Conservation (phyloP, 164 flowering plant species). For the Buxus sempervirens region DNA sequence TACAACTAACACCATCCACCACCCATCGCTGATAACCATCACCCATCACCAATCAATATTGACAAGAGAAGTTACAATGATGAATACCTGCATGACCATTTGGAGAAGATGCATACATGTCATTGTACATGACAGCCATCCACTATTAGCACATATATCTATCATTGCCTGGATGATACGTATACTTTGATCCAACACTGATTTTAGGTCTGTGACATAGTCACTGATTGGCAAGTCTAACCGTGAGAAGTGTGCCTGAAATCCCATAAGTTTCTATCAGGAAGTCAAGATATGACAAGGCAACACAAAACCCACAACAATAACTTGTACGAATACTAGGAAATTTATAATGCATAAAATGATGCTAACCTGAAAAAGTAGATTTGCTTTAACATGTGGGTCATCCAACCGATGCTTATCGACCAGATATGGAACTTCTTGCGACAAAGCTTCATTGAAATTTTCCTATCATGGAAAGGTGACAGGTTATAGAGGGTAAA, state of each 20-base stretch:
- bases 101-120: slow-evolving; percentile 96
- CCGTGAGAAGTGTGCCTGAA: slow-evolving; percentile 94
- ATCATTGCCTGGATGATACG: slow-evolving; percentile 98
- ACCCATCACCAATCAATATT: too few relatives aligned
- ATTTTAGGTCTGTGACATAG: slow-evolving; percentile 90
- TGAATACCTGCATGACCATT: slow-evolving; percentile 95
- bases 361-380: slow-evolving; percentile 77
- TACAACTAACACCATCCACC: too few relatives aligned
- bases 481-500: neutral
- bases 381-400: slow-evolving; percentile 95
- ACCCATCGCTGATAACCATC: too few relatives aligned
- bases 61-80: neutral
- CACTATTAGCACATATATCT: slow-evolving; percentile 96
- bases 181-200: slow-evolving; percentile 97
- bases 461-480: slow-evolving; percentile 54
- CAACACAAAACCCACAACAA: neutral
- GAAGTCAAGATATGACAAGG: neutral
- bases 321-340: too few relatives aligned
- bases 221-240: slow-evolving; percentile 88
- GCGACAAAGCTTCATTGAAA: slow-evolving; percentile 64
- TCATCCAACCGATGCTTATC: slow-evolving; percentile 85
- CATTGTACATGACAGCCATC: slow-evolving; percentile 90
- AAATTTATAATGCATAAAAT: neutral
- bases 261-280: slow-evolving; percentile 5
- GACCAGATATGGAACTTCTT: slow-evolving; percentile 61